These are phyloP conservation scores for Psilocybe cyanescens DNA, from an alignment of 768 basidiomycete species.

Conservation along the genomic window DNA sequence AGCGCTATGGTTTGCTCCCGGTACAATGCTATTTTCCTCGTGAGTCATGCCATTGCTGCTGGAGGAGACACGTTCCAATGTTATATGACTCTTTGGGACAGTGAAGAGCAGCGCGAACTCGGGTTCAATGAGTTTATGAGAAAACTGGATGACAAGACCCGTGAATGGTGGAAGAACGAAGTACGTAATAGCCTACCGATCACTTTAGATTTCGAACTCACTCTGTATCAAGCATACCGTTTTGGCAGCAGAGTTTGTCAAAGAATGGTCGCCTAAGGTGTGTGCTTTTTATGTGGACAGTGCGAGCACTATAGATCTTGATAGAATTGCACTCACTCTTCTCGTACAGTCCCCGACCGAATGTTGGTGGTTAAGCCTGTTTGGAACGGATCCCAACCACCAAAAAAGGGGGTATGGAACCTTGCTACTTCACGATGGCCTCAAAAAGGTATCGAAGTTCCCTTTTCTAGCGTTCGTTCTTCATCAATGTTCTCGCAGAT, in stretches of 20 bases:
- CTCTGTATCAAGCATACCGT: not conserved
- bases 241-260: not conserved
- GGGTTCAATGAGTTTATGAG: slow-evolving; percentile 9
- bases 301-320: not conserved
- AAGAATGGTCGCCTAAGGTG: not conserved
- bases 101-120: not conserved
- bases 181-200: not conserved
- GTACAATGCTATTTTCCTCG: not conserved
- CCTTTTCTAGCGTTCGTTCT: not conserved
- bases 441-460: not conserved
- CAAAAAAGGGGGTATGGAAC: slow-evolving; percentile 3
- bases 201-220: not conserved
- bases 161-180: slow-evolving; percentile 1
- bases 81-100: not conserved
- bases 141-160: slow-evolving; percentile 6
- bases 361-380: slow-evolving; percentile 7
- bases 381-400: slow-evolving; percentile 6
- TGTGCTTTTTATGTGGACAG: no score
- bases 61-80: not conserved
- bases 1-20: slow-evolving; percentile 7
- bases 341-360: not conserved
- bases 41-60: not conserved
- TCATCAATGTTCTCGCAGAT: not conserved
- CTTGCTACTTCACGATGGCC: not conserved
- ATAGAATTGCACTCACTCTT: not conserved